Percentiles rank a stretch among this genome's conserved stretches.
These are phyloP conservation scores for Antarctomyces pellizariae DNA, from an alignment of 495 filamentous ascomycete genomes.

Conservation along the genomic window DNA sequence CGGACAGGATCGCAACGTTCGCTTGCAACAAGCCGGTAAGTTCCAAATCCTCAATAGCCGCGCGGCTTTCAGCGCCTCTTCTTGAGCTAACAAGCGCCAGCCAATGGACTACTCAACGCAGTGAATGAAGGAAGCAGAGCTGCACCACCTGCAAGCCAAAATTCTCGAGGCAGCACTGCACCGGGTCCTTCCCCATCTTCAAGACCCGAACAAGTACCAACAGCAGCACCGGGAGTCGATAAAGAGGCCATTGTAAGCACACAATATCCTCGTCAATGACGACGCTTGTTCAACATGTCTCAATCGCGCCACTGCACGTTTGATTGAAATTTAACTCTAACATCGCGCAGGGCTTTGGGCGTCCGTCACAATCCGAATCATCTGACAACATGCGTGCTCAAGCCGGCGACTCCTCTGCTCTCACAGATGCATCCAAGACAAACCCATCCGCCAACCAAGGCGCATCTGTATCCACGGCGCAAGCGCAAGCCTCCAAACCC, in stretches of 20 bases:
- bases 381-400: no score
- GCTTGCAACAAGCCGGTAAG: conserved; percentile 38
- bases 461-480: no score
- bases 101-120: conserved; percentile 34
- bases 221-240: conserved; percentile 9
- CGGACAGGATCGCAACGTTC: conserved; percentile 38
- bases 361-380: no score
- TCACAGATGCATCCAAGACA: no score
- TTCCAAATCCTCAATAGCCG: no score
- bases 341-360: no score
- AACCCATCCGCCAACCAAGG: no score
- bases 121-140: conserved; percentile 7
- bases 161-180: background rate
- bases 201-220: conserved; percentile 5
- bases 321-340: no score
- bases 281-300: background rate
- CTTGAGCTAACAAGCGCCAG: no score
- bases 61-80: no score
- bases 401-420: no score
- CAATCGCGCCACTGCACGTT: no score
- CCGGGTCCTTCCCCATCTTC: conserved; percentile 3
- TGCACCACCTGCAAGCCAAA: conserved; percentile 7
- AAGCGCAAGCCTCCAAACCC: conserved; percentile 7
- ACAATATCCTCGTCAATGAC: background rate
- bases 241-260: background rate